Percentiles rank a stretch among this genome's conserved stretches.
phyloP scores from a whole-genome alignment of 257 asterid genomes.

The Coffea eugenioides region DNA sequence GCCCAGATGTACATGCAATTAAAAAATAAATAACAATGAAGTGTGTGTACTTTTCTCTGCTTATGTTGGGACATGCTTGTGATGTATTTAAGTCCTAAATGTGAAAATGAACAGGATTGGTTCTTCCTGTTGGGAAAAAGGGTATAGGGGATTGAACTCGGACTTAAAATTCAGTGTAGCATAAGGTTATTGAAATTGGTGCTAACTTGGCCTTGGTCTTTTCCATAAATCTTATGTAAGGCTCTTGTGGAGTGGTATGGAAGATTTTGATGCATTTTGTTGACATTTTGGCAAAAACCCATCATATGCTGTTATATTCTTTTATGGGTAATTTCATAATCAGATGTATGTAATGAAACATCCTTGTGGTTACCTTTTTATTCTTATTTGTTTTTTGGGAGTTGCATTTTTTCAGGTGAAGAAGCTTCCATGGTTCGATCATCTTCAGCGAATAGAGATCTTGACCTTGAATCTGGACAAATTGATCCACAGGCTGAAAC shows the following conservation, averaged over 20 bases:
- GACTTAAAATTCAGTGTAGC: not conserved
- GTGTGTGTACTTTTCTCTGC: not conserved
- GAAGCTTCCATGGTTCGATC: constrained; percentile 54
- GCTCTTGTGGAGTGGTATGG: not conserved
- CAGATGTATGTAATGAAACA: not conserved
- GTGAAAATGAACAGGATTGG: not conserved
- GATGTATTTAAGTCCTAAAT: not conserved
- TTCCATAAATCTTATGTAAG: not conserved
- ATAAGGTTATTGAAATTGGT: not conserved
- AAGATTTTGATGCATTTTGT: not conserved
- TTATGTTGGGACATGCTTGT: not conserved
- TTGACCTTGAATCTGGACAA: constrained; percentile 79
- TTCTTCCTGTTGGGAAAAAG: not conserved
- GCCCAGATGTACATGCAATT: not conserved
- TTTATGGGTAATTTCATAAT: not conserved
- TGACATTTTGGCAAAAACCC: not conserved
- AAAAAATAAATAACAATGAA: no score
- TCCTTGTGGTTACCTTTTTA: not conserved
- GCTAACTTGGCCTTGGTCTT: not conserved
- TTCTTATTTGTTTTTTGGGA: not conserved
- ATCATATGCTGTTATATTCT: not conserved
- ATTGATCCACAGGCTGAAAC: constrained; percentile 64
- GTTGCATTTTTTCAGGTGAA: constrained; percentile 50
- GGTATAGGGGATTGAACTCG: not conserved
- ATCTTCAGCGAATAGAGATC: constrained; percentile 55